These are phyloP conservation scores for Magnolia kwangsiensis DNA, from an alignment of 164 flowering plant genomes.

Conservation along the genomic window DNA sequence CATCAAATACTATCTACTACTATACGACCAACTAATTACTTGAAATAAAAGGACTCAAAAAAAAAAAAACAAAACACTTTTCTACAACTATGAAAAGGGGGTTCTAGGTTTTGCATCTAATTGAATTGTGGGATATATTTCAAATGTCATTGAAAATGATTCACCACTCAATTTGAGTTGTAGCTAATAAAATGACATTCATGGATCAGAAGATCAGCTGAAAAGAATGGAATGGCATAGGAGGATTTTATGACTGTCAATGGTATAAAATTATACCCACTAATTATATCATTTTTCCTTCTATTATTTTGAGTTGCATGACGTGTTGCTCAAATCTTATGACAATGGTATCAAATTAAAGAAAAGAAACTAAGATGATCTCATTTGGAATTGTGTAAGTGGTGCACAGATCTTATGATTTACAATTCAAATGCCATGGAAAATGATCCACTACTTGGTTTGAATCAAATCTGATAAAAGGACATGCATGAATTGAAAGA, in stretches of 20 bases:
- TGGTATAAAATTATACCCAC: background rate
- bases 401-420: background rate
- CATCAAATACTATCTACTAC: background rate
- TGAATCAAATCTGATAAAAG: too few species aligned
- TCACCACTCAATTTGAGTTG: background rate
- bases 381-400: background rate
- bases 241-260: background rate
- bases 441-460: background rate
- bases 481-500: too few species aligned
- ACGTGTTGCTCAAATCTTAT: too few species aligned
- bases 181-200: background rate
- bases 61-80: too few species aligned
- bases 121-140: too few species aligned
- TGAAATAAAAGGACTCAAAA: background rate
- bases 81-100: too few species aligned
- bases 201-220: background rate
- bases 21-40: background rate
- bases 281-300: too few species aligned
- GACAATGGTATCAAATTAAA: too few species aligned
- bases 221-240: background rate
- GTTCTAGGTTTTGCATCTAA: too few species aligned
- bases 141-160: background rate
- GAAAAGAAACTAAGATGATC: too few species aligned
- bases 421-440: background rate
- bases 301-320: background rate